These are phyloP conservation scores for Blastobotrys parvus DNA, from an alignment of 805 yeast genomes.

Conservation along the genomic window DNA sequence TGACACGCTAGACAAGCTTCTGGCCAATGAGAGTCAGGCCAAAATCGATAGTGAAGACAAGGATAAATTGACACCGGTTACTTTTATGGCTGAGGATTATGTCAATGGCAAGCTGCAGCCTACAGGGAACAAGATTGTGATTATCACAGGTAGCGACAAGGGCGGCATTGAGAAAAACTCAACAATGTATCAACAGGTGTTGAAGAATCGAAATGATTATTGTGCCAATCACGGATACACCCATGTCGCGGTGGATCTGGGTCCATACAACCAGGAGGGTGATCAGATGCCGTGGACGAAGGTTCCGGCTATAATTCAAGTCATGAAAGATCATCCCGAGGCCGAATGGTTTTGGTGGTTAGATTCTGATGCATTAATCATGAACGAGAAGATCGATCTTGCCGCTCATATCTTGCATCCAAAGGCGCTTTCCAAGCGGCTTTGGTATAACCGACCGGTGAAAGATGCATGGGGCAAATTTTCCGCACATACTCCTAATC, in stretches of 20 bases:
- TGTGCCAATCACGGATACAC: slow-evolving; percentile 26
- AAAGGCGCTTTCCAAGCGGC: slow-evolving; percentile 17
- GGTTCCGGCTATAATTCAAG: slow-evolving; percentile 26
- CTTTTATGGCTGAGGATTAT: not conserved
- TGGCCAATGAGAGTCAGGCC: too few relatives aligned
- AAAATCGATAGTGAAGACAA: too few relatives aligned
- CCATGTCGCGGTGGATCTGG: slow-evolving; percentile 16
- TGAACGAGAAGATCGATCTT: slow-evolving; percentile 24
- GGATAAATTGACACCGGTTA: too few relatives aligned
- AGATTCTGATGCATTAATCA: slow-evolving; percentile 27
- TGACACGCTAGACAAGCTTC: too few relatives aligned
- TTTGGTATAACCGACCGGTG: slow-evolving; percentile 18
- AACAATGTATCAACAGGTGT: slow-evolving; percentile 1
- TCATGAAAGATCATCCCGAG: slow-evolving; percentile 24
- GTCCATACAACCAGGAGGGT: slow-evolving; percentile 7
- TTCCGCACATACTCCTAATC: slow-evolving; percentile 1
- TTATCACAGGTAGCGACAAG: slow-evolving; percentile 21
- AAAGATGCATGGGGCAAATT: slow-evolving; percentile 5
- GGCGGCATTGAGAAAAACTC: slow-evolving; percentile 1
- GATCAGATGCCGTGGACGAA: slow-evolving; percentile 24
- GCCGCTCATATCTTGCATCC: slow-evolving; percentile 22
- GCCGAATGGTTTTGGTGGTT: slow-evolving; percentile 33
- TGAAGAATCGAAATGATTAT: slow-evolving; percentile 25
- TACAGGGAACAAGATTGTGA: slow-evolving; percentile 4
- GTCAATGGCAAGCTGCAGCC: not conserved